Percentiles rank a stretch among this genome's conserved stretches.
These are phyloP conservation scores for Erythrophleum fordii DNA, from an alignment of 306 rosid genomes.

Conservation along the genomic window DNA sequence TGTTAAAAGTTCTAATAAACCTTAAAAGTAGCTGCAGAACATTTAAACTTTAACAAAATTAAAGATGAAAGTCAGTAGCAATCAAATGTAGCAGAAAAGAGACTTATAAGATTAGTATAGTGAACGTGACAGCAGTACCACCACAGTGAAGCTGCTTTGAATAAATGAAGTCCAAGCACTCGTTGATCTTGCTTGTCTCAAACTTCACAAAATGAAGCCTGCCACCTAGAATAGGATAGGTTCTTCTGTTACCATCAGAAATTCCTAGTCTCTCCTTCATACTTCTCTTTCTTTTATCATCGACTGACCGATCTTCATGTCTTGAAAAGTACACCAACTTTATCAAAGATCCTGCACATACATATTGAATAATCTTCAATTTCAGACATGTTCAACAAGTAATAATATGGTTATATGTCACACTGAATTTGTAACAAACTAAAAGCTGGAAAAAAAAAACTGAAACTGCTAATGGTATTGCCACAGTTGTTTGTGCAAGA, in stretches of 20 bases:
- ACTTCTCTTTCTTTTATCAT: slow-evolving; percentile 66
- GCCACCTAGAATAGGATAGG: slow-evolving; percentile 88
- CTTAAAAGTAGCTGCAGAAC: slow-evolving; percentile 20
- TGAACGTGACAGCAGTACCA: slow-evolving; percentile 51
- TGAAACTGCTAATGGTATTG: background rate
- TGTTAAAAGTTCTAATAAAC: background rate
- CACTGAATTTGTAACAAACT: background rate
- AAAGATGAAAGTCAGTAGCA: slow-evolving; percentile 15
- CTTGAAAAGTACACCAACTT: slow-evolving; percentile 89
- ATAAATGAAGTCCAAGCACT: slow-evolving; percentile 78
- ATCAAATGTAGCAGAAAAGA: background rate
- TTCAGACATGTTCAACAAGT: slow-evolving; percentile 12
- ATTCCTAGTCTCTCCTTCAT: slow-evolving; percentile 61
- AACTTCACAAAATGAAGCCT: slow-evolving; percentile 92
- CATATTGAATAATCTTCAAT: slow-evolving; percentile 11
- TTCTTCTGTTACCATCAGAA: slow-evolving; percentile 67
- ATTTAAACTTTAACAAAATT: background rate
- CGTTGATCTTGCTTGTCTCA: slow-evolving; percentile 79
- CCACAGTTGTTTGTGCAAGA: background rate
- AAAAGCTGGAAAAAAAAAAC: background rate
- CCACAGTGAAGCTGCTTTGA: slow-evolving; percentile 84
- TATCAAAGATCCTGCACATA: slow-evolving; percentile 75
- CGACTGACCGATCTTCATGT: slow-evolving; percentile 59
- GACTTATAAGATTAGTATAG: background rate
- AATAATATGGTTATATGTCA: slow-evolving; percentile 12